Evolutionary conservation across 2,329 filamentous ascomycete species (phyloP).

Genomic region (Aspergillus quadricinctus): DNA sequence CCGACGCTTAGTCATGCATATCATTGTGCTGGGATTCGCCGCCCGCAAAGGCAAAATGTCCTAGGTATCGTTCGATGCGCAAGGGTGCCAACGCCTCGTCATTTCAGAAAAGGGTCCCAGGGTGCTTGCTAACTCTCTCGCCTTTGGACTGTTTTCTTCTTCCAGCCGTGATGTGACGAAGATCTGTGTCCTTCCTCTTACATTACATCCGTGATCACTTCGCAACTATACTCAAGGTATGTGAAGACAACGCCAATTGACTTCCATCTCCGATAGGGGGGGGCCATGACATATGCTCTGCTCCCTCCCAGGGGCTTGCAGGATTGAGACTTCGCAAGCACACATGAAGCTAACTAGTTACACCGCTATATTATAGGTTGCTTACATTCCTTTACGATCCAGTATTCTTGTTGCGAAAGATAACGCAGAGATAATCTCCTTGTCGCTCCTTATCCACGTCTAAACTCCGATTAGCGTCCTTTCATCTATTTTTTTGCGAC

Average conservation of each 20-base stretch:
- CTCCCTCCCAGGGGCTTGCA: slow-evolving; percentile 1
- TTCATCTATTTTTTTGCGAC: background rate
- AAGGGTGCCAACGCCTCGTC: background rate
- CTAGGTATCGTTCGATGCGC: background rate
- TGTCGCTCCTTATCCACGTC: slow-evolving; percentile 13
- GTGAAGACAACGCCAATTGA: background rate
- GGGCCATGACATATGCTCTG: background rate
- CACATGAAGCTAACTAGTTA: slow-evolving; percentile 5
- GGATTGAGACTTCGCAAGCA: background rate
- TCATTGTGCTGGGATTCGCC: slow-evolving; percentile 6
- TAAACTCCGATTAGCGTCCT: background rate
- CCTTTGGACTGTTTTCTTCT: background rate
- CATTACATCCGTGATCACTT: background rate
- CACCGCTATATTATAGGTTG: slow-evolving; percentile 7
- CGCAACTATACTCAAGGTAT: background rate
- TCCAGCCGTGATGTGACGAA: background rate
- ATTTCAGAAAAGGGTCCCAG: background rate
- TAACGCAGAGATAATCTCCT: slow-evolving; percentile 1
- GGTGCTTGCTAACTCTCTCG: background rate
- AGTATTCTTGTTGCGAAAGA: background rate
- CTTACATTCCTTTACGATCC: slow-evolving; percentile 11
- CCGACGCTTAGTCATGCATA: slow-evolving; percentile 16
- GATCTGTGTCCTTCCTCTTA: background rate
- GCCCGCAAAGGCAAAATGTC: slow-evolving; percentile 14
- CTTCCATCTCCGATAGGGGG: background rate